A percentile compares a stretch with the other conserved stretches of the same genome.
phyloP scores from a whole-genome alignment of 2,329 filamentous ascomycete genomes.

The Mollisiaceae sp. region DNA sequence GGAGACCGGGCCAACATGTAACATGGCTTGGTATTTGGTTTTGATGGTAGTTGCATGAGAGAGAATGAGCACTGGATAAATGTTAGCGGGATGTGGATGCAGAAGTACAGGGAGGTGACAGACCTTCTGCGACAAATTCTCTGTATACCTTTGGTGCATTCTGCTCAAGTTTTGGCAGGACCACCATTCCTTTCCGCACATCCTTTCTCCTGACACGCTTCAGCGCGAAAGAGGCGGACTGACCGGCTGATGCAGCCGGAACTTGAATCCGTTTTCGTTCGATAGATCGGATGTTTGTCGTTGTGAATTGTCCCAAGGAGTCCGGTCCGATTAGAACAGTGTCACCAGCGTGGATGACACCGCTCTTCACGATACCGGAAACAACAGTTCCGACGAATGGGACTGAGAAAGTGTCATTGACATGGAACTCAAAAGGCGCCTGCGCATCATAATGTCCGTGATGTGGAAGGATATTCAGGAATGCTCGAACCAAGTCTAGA shows the following conservation, averaged over 20 bases:
- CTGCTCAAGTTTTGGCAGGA: slow-evolving; percentile 81
- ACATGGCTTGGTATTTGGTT: slow-evolving; percentile 95
- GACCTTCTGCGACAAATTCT: slow-evolving; percentile 81
- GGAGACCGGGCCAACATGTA: slow-evolving; percentile 92
- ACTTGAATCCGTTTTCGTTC: slow-evolving; percentile 92
- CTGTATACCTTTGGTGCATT: slow-evolving; percentile 72
- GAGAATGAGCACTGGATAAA: slow-evolving; percentile 78
- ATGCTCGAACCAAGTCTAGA: slow-evolving; percentile 87
- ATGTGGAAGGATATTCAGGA: slow-evolving; percentile 93
- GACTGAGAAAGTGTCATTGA: slow-evolving; percentile 98
- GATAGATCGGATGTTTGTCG: slow-evolving; percentile 87
- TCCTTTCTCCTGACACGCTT: slow-evolving; percentile 88
- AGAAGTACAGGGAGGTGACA: slow-evolving; percentile 1
- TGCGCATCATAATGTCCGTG: slow-evolving; percentile 90
- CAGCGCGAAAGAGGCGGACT: slow-evolving; percentile 90
- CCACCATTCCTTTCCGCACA: slow-evolving; percentile 97
- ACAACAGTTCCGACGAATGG: slow-evolving; percentile 97
- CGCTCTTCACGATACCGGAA: slow-evolving; percentile 87
- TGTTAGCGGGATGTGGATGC: slow-evolving; percentile 5
- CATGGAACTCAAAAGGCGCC: slow-evolving; percentile 89
- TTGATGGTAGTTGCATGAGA: slow-evolving; percentile 98
- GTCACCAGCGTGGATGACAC: slow-evolving; percentile 90
- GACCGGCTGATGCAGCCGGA: slow-evolving; percentile 85
- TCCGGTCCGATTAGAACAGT: slow-evolving; percentile 88
- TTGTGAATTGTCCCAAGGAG: slow-evolving; percentile 84